Conservation (phyloP, 257 asterid genomes). For the Leonotis leonurus region DNA sequence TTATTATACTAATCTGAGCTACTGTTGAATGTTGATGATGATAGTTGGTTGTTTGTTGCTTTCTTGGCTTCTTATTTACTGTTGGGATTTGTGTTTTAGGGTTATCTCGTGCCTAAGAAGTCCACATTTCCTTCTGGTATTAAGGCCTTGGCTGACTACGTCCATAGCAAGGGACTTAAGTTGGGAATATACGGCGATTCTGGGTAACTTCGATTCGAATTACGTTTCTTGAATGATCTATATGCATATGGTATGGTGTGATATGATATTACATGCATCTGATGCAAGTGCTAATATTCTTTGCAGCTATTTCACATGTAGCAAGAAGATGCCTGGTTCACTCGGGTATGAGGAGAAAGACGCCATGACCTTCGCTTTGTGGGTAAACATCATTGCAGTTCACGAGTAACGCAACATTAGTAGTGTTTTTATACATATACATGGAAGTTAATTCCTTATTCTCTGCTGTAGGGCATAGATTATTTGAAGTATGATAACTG, state of each 20-base stretch:
- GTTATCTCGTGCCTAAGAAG: slow-evolving; percentile 59
- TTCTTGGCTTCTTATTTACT: background rate
- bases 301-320: slow-evolving; percentile 68
- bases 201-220: slow-evolving; percentile 41
- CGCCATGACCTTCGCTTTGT: slow-evolving; percentile 71
- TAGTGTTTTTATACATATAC: background rate
- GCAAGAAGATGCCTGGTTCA: slow-evolving; percentile 85
- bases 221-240: background rate
- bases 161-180: slow-evolving; percentile 87
- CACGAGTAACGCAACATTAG: background rate
- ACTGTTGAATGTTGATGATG: background rate
- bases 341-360: slow-evolving; percentile 87
- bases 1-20: background rate
- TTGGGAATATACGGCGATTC: slow-evolving; percentile 91
- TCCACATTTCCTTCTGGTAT: slow-evolving; percentile 90
- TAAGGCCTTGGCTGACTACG: slow-evolving; percentile 84
- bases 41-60: background rate
- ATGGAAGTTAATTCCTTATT: background rate
- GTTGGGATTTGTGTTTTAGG: slow-evolving; percentile 36
- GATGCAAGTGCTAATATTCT: background rate
- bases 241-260: background rate
- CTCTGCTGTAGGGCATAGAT: slow-evolving; percentile 65
- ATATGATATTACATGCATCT: background rate
- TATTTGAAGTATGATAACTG: slow-evolving; percentile 92
- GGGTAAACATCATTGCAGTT: slow-evolving; percentile 36